Base-by-base conservation (phyloP, 345 rosid species). In the Eutrema japonicum region DNA sequence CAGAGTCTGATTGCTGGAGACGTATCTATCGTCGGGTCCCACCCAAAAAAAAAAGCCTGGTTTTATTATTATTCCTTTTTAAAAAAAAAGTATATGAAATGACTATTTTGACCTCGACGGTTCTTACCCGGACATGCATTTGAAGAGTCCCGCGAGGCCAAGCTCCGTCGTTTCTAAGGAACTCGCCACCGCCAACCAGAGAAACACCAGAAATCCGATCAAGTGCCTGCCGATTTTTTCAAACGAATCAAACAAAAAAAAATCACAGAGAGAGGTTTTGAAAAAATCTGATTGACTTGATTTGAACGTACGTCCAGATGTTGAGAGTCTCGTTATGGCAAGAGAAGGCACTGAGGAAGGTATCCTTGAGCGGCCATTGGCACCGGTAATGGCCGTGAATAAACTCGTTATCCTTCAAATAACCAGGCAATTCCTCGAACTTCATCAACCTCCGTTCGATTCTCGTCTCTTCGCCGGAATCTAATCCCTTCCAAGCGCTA, bases 311-410 rank as follows among this genome's bases (percentile, higher is more conserved):
- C 96, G 97, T 91, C 97, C 96, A 91, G 50, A 94, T 81, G 53
- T 94, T 91, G 43, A 94, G 85, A 55, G 96, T 91, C 76, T 94
- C 98, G 84, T 94, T 94, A 81, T 91, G 98, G 93, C 85, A 86
- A 3, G 86, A 80, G 81, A 94, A 91, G 33, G 80, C 68, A 83
- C 98, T 89, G 52, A 87, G 76, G 36, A 92, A 57, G 2, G 89
- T 83, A 33, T 94, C 96, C 79, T 43, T 86, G 8, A 94, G 49
- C 13, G 98, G 87, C 98, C 98, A 91, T 65, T 94, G 92, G 71
- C 97, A 88, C 50, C 97, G 78, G 72, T 94, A 91, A 78, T 94
- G 67, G 68, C 88, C 88, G 78, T 89, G 79, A 53, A 94, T 94
- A 78, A 70, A 94, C 83, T 89, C 97, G 57, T 91, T 94, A 32